Conservation (phyloP, 1,139 yeast species). For the Yamadazyma friedrichii region DNA sequence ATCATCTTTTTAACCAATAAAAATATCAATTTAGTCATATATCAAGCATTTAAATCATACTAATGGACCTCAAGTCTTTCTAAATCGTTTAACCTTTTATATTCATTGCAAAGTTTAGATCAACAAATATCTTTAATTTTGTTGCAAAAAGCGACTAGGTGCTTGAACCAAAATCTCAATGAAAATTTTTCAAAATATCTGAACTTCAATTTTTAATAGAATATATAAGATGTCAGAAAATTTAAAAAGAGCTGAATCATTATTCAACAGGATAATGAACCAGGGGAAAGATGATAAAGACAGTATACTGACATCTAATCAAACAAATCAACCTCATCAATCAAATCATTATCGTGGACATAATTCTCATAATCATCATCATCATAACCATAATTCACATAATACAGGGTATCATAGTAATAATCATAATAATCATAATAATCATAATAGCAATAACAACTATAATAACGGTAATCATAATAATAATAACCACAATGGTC, state of each 20-base stretch:
- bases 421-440: conserved; percentile 7
- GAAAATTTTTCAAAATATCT: conserved; percentile 4
- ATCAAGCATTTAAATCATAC: no score
- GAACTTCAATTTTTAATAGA: background rate
- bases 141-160: background rate
- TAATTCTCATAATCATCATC: conserved; percentile 3
- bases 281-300: conserved; percentile 21
- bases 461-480: conserved; percentile 10
- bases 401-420: conserved; percentile 10
- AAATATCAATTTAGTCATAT: no score
- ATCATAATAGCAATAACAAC: conserved; percentile 6
- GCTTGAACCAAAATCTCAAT: conserved; percentile 7
- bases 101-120: no score
- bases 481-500: conserved; percentile 10
- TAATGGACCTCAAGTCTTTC: no score
- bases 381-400: conserved; percentile 10
- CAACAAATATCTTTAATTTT: no score
- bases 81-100: no score
- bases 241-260: conserved; percentile 49
- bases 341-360: conserved; percentile 4
- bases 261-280: conserved; percentile 50
- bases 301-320: conserved; percentile 3
- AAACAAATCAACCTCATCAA: conserved; percentile 2
- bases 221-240: conserved; percentile 41
- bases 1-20: no score